Evolutionary conservation across 139 green algal species (phyloP), one percentile per base, ranked within the genome.

Genomic region (Micractinium sp.): DNA sequence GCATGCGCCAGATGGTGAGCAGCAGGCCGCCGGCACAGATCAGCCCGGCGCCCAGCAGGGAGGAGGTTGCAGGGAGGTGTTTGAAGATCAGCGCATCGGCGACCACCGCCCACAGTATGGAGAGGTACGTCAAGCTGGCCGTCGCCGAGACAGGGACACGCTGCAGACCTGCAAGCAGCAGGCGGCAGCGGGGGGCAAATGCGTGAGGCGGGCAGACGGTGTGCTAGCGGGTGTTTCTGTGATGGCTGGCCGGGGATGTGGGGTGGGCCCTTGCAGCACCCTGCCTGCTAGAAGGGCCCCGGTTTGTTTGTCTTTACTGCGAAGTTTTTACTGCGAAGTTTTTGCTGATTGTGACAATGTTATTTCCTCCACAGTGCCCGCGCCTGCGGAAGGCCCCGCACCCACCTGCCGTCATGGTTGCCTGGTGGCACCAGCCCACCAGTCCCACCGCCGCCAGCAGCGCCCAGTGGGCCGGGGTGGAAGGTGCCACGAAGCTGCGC

Each of bases 1-100:
- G n/a, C n/a, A n/a, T n/a, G 39, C 78, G 78, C 78, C 78, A 84
- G 22, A 63, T 7, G 5, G 78, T 31, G 22, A 84, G 19, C 78
- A 84, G 78, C 41, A 67, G 41, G 41, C 78, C 78, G 41, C 78
- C 78, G 78, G 35, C 78, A 27, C 78, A 84, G 41, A 84, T 84
- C n/a, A 67, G 39, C 0, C 41, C 41, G 27, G 78, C 78, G 39
- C 78, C 78, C 78, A 53, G 35, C 78, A 84, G 47, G 78, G 35
- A 41, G 22, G 81, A 78, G 31, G 3, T 56, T n/a, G 36, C 36
- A 20, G 41, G 81, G n/a, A 63, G 81, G 53, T 74, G 56, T 12
- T n/a, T 31, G 56, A 86, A 76, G 22, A 86, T 63, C 18, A 86
- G 81, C 4, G 19, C 29, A 27, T 84, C 78, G 29, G 78, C 78